These are phyloP conservation scores for Yamadazyma spencermartinsiae DNA, from an alignment of 1,139 yeast species.

Conservation along the genomic window DNA sequence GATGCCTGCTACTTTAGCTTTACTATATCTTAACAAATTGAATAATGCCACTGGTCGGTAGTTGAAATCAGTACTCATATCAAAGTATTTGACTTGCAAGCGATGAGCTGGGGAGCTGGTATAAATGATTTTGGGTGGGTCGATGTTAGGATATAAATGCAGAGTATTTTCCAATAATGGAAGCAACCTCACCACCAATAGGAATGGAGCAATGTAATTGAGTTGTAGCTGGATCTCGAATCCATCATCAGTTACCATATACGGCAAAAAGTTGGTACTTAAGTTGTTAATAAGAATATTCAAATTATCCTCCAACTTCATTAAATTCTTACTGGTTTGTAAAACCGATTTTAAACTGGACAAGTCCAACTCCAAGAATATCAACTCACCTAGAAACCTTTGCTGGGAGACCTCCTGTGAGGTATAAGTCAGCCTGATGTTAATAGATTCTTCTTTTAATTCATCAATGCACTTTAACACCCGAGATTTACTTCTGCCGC, in stretches of 20 bases:
- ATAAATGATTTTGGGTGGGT: conserved; percentile 62
- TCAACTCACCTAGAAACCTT: conserved; percentile 55
- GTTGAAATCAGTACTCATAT: conserved; percentile 53
- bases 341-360: conserved; percentile 58
- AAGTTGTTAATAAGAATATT: conserved; percentile 77
- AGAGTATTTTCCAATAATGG: conserved; percentile 50
- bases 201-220: conserved; percentile 73
- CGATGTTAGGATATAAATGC: conserved; percentile 22
- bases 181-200: conserved; percentile 62
- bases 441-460: conserved; percentile 53
- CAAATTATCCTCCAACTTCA: conserved; percentile 48
- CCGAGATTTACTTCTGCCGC: conserved; percentile 63
- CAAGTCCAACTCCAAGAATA: conserved; percentile 62
- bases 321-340: conserved; percentile 52
- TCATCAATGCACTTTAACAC: conserved; percentile 57
- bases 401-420: conserved; percentile 14
- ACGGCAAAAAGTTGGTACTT: conserved; percentile 79
- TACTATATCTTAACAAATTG: conserved; percentile 78
- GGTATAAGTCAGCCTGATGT: conserved; percentile 23
- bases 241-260: conserved; percentile 61
- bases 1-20: conserved; percentile 79
- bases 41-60: conserved; percentile 64
- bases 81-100: conserved; percentile 52
- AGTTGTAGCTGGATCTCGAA: conserved; percentile 83
- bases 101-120: conserved; percentile 72